Evolutionary conservation across 495 filamentous ascomycete species (phyloP), one percentile per base, ranked within the genome.

Genomic region (Letharia columbiana): DNA sequence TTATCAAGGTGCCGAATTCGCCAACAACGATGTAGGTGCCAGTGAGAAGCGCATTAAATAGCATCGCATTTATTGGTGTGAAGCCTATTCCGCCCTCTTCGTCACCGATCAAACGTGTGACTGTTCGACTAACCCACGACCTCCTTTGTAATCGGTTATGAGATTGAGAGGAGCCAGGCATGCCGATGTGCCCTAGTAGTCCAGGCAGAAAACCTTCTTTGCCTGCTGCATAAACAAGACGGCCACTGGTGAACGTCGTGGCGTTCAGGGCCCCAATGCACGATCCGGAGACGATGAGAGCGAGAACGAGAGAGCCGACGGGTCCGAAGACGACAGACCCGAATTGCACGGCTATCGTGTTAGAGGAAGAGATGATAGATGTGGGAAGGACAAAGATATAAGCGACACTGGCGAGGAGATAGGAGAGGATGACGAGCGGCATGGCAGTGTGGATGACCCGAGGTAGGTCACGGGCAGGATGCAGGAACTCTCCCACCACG

Each of bases 361-460:
- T 96, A 73, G 84, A 86, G 28, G 85, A 86, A 73, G 91, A 89
- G 77, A 97, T 92, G 42, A 83, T 81, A 2, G 79, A 79, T 68
- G 87, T 80, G 4, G 94, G 92, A n/a, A 98, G 85, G 40, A 98
- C 94, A 60, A 98, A 84, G 79, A 97, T 95, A 76, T 98, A 98
- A 45, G 91, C 81, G 31, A 96, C 73, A 76, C 97, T 98, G 67
- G 92, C 92, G 61, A 96, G 81, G 65, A 98, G 79, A 77, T 98
- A 98, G 69, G 84, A 89, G 45, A 89, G 63, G 67, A 98, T 97
- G 63, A 98, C 94, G 44, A 97, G 78, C 4, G 95, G 93, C 86
- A 98, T 96, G 35, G 93, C 92, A 23, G 92, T 97, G 76, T 98
- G 94, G 67, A 98, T 97, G 31, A 96, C 91, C 8, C 91, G 87